Evolutionary conservation across 768 basidiomycete genomes (phyloP).

Genomic region (Collybia nuda): DNA sequence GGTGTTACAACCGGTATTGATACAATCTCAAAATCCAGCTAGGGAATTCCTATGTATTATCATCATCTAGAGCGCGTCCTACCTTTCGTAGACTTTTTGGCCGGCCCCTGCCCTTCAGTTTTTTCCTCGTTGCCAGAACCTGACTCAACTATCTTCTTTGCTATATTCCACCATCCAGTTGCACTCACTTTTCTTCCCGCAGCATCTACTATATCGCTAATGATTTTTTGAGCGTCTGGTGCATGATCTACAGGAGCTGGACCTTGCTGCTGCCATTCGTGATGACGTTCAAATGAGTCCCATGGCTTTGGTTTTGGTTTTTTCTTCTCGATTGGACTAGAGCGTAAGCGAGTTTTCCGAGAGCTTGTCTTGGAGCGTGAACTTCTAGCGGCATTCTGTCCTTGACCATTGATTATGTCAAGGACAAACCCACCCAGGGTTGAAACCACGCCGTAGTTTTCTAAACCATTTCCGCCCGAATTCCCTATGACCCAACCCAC

Average conservation of each 20-base stretch:
- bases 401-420: conserved; percentile 38
- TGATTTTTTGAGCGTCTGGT: conserved; percentile 40
- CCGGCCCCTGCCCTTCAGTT: conserved; percentile 14
- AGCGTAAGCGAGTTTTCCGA: conserved; percentile 15
- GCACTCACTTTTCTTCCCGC: conserved; percentile 24
- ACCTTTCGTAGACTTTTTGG: conserved; percentile 16
- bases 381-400: conserved; percentile 25
- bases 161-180: conserved; percentile 31
- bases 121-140: background rate
- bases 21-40: conserved; percentile 1
- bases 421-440: conserved; percentile 40
- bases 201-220: conserved; percentile 40
- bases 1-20: background rate
- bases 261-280: conserved; percentile 54
- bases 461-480: conserved; percentile 30
- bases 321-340: conserved; percentile 15
- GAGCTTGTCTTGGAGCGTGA: conserved; percentile 21
- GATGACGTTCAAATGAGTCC: conserved; percentile 66
- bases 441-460: conserved; percentile 35
- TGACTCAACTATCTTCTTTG: conserved; percentile 19
- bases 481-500: conserved; percentile 53
- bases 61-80: conserved; percentile 27
- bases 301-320: conserved; percentile 41
- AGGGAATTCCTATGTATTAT: background rate
- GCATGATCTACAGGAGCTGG: conserved; percentile 20